Conservation (phyloP, 371 early-diverging fungal species). For the Nematocida ironsii region DNA sequence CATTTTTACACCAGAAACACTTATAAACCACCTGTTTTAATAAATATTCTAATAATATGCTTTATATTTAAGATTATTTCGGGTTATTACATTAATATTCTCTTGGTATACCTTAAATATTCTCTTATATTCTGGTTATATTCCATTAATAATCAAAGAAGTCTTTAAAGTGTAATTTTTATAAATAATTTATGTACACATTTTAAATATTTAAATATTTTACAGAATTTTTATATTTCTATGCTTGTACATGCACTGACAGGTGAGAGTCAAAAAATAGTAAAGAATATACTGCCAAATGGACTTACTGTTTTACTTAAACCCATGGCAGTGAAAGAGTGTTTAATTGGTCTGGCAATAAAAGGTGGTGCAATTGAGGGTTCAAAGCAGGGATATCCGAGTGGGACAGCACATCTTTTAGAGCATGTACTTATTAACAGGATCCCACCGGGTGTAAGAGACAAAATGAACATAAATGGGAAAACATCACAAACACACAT, state of each 20-base stretch:
- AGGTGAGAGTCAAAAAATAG: neutral
- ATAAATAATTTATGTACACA: too few species aligned
- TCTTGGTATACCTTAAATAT: too few species aligned
- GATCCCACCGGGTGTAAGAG: neutral
- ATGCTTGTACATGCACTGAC: neutral
- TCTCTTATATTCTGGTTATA: too few species aligned
- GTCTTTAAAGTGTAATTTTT: too few species aligned
- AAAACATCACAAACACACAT: slow-evolving; percentile 27
- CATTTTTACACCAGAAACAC: neutral
- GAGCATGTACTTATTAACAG: slow-evolving; percentile 38
- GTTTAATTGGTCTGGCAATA: slow-evolving; percentile 28
- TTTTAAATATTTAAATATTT: neutral
- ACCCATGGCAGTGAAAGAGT: neutral
- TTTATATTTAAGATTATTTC: too few species aligned
- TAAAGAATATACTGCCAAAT: neutral
- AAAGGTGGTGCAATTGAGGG: slow-evolving; percentile 30
- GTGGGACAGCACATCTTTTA: slow-evolving; percentile 46
- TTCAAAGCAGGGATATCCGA: neutral
- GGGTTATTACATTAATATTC: too few species aligned
- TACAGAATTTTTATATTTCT: neutral
- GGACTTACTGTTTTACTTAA: slow-evolving; percentile 2
- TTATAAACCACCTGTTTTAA: too few species aligned
- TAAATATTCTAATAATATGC: too few species aligned
- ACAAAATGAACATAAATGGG: slow-evolving; percentile 15
- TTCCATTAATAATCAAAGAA: too few species aligned